Base-by-base conservation (phyloP, 345 rosid genomes). In the Hirschfeldia incana region DNA sequence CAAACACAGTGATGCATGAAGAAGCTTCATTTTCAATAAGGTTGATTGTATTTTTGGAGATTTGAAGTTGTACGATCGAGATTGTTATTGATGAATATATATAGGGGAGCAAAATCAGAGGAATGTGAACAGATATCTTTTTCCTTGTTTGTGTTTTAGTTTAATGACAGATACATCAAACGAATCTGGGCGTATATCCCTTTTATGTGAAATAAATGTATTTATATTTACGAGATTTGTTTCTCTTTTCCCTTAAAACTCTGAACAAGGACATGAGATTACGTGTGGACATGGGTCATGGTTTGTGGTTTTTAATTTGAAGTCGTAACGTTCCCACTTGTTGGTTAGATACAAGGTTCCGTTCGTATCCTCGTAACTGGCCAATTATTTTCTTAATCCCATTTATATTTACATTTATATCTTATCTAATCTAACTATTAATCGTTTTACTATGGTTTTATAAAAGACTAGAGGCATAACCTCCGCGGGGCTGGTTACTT, bases 271-370 rank as follows among this genome's bases (percentile, higher is more conserved):
- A 65, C 28, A 17, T 26, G 73, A 58, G 78, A 60, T 78, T 72
- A 73, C 68, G 82, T 78, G 78, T 79, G 69, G 28, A 79, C 74
- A 73, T 79, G 30, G 69, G 28, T 73, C 74, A 79, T 79, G 30
- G 55, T 33, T 27, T 72, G 2, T 42, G 4, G 8, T 39, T 39
- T 29, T 78, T 8, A 17, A n/a, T 4, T 30, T 39, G 44, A 42
- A 73, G 74, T 67, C 82, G 34, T 46, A 49, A 15, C 65, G 82
- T 79, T 67, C 82, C 3, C 82, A 79, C 74, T 79, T 49, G 70
- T 61, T 78, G 1, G 69, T 67, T 60, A 44, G 59, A 57, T 17
- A 34, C 59, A 65, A 57, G 44, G 73, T 78, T 73, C 53, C 39
- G 16, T 73, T 33, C 17, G 74, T 79, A 49, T 73, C 8, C 65